Evolutionary conservation across 75 land plant genomes (phyloP).

Genomic region (Cupressus sempervirens): DNA sequence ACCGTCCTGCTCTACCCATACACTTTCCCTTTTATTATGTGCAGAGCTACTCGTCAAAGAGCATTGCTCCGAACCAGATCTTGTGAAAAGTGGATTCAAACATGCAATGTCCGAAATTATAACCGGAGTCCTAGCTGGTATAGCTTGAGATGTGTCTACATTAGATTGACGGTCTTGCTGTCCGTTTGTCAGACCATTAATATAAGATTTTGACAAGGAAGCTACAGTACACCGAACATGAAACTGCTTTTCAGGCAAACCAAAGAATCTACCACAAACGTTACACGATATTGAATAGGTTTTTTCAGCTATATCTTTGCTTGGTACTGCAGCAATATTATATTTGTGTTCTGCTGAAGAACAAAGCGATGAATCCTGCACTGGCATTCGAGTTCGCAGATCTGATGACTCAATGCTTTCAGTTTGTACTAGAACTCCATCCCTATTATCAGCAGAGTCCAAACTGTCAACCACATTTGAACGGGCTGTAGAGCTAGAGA

Average conservation of each 20-base stretch:
- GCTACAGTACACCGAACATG: slow-evolving; percentile 25
- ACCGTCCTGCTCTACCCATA: slow-evolving; percentile 83
- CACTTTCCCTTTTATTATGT: slow-evolving; percentile 20
- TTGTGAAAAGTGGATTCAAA: slow-evolving; percentile 21
- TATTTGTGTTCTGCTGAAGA: slow-evolving; percentile 1
- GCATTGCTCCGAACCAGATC: background rate
- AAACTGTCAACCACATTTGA: slow-evolving; percentile 9
- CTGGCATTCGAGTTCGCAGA: background rate
- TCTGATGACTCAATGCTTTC: background rate
- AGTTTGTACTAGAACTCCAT: background rate
- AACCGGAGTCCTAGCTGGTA: background rate
- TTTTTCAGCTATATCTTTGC: slow-evolving; percentile 14
- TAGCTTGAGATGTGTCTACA: background rate
- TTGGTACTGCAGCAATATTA: background rate
- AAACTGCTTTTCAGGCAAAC: slow-evolving; percentile 35
- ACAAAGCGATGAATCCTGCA: slow-evolving; percentile 4
- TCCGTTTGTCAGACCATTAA: slow-evolving; percentile 18
- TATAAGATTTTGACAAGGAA: slow-evolving; percentile 27
- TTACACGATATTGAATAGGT: slow-evolving; percentile 28
- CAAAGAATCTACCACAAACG: slow-evolving; percentile 38
- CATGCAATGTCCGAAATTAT: slow-evolving; percentile 30
- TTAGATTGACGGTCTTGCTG: background rate
- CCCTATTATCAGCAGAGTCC: background rate
- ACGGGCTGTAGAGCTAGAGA: background rate
- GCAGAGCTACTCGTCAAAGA: background rate